Evolutionary conservation across 129 eudicot species (phyloP), one percentile per base, ranked within the genome.

Genomic region (Flaveria sonorensis): DNA sequence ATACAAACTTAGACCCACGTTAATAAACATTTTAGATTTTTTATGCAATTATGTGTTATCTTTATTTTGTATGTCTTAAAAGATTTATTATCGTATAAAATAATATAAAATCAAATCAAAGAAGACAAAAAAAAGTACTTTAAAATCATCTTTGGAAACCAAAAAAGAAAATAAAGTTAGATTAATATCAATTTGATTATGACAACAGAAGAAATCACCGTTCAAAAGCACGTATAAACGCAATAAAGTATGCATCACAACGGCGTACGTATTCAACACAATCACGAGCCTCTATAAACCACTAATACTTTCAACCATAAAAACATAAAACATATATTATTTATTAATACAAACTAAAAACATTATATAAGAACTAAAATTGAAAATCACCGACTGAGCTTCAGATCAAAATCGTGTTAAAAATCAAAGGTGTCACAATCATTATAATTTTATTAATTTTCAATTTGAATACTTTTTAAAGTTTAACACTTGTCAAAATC

Each of bases 241-340:
- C 76, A 68, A 67, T 74, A 74, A 81, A 81, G 84, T 55, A 51
- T 19, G 45, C 62, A 53, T 80, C 60, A 52, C 19, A 66, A 55
- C 52, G 57, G 70, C 73, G 61, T 24, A 52, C 8, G 79, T 18
- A 48, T 73, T 52, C 79, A 66, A 55, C 53, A 43, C 52, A 73
- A 19, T 74, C 84, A 81, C 84, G 71, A 74, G 80, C 68, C 56
- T 81, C 40, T 45, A 60, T 75, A 32, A 62, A 13, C 71, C 55
- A 56, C 67, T 75, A 26, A 43, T 56, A 73, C n/a, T 78, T 65
- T 56, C 26, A 74, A 74, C 76, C 32, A 74, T 67, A 20, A 10
- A 6, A 53, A 6, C 18, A 8, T 23, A 39, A 24, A 28, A 10
- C 46, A 57, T 10, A 72, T 51, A 24, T 48, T 47, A 21, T 20